Base-by-base conservation (phyloP, 2,329 filamentous ascomycete species). In the Xylariaceae sp. region DNA sequence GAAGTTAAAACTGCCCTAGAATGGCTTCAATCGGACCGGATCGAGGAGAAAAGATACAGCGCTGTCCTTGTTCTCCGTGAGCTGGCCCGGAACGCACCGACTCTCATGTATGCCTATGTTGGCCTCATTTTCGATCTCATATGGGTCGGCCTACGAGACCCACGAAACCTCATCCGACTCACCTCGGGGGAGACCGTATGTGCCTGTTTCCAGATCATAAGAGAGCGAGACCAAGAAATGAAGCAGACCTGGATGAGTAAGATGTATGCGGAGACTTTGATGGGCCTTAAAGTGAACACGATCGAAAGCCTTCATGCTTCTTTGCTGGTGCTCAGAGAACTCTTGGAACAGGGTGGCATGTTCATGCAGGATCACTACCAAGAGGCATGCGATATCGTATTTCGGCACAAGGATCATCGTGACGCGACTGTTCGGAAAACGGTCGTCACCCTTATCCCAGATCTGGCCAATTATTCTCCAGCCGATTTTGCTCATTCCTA, bases 301-400 rank as follows among this genome's bases (percentile, higher is more conserved):
- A 83, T 95, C 57, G 94, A 99, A 73, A 88, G 87, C 61, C 88
- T 96, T 48, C 95, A 99, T 72, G 94, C 91, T n/a, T 97, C 93
- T 1, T 81, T 99, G 47, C 81, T 99, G 17, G 92, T 95, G 1
- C 82, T 97, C 68, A 95, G 93, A 73, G 93, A 97, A 75, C 82
- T 99, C 52, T 84, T 99, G 15, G 85, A 94, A 64, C 93, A 96
- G 72, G 94, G 94, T 56, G 92, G 92, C 67, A 99, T 99, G 93
- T 99, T 96, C 74, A 97, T 99, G 94, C 92, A 96, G 69, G 90
- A 92, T 45, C 86, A 92, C 71, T 99, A 97, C 74, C 85, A 88
- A 60, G 90, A 96, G 67, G 88, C 91, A 9, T 97, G 93, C 72
- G 94, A 99, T 63, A 92, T 94, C 64, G 90, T 97, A 42, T 87